A percentile compares a stretch with the other conserved stretches of the same genome.
phyloP scores from a whole-genome alignment of 345 rosid species.

The Eutrema yunnanense region DNA sequence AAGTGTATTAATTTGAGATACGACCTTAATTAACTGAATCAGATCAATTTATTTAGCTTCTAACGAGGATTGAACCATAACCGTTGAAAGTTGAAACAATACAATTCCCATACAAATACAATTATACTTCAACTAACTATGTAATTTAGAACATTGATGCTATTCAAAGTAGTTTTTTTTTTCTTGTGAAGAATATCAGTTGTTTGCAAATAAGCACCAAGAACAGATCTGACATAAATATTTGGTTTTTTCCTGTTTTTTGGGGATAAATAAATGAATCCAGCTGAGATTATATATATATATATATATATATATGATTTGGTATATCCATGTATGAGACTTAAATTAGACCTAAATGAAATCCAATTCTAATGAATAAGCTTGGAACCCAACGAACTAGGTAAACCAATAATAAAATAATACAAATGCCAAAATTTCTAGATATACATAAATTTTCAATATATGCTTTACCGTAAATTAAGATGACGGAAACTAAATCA shows the following conservation, averaged over 20 bases:
- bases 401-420: too few relatives aligned
- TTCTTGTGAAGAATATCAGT: neutral
- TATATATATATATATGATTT: neutral
- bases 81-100: neutral
- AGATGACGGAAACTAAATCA: neutral
- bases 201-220: neutral
- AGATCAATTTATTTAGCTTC: too few relatives aligned
- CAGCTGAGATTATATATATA: neutral
- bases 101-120: neutral
- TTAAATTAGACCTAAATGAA: neutral
- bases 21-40: too few relatives aligned
- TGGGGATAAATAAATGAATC: neutral
- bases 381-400: neutral
- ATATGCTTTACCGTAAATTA: neutral
- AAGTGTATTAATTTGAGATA: neutral
- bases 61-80: neutral
- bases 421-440: neutral
- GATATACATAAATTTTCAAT: neutral
- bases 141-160: neutral
- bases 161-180: neutral
- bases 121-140: neutral
- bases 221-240: neutral
- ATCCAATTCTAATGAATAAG: neutral
- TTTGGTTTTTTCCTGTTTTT: neutral
- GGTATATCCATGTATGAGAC: neutral